These are phyloP conservation scores for Fusarium robinianum DNA, from an alignment of 2,329 filamentous ascomycete species.

Conservation along the genomic window DNA sequence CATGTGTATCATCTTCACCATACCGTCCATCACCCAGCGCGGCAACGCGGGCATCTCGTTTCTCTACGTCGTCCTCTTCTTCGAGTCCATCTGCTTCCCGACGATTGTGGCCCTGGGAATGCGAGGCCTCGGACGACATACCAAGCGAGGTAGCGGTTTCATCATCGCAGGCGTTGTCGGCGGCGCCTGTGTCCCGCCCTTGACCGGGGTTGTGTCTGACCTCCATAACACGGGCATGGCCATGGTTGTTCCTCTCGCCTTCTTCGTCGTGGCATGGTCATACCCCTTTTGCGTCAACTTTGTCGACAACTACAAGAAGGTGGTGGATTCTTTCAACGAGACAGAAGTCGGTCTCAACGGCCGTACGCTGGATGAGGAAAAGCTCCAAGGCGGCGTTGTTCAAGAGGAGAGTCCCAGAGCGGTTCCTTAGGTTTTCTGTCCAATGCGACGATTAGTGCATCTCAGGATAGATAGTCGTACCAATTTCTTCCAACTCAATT, in stretches of 20 bases:
- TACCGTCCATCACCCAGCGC: constrained; percentile 51
- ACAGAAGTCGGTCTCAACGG: constrained; percentile 49
- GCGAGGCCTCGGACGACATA: constrained; percentile 74
- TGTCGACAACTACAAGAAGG: constrained; percentile 63
- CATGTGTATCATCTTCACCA: constrained; percentile 65
- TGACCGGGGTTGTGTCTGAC: constrained; percentile 72
- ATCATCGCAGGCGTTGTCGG: constrained; percentile 71
- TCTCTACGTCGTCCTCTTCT: constrained; percentile 74
- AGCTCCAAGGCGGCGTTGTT: constrained; percentile 19
- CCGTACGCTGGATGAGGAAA: constrained; percentile 37
- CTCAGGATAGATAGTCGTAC: no score
- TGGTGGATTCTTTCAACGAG: constrained; percentile 62
- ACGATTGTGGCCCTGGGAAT: constrained; percentile 80
- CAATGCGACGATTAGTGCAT: no score
- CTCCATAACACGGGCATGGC: constrained; percentile 61
- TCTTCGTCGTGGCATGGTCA: constrained; percentile 60
- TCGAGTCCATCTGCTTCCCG: constrained; percentile 80
- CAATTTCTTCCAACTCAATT: no score
- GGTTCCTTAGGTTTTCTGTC: background rate
- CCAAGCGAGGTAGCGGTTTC: constrained; percentile 74
- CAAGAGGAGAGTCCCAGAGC: constrained; percentile 20
- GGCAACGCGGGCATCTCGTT: constrained; percentile 59
- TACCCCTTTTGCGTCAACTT: constrained; percentile 70
- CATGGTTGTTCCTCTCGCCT: constrained; percentile 68
- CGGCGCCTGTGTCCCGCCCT: constrained; percentile 73